phyloP scores from a whole-genome alignment of 306 rosid species.

The Fagus sylvatica region DNA sequence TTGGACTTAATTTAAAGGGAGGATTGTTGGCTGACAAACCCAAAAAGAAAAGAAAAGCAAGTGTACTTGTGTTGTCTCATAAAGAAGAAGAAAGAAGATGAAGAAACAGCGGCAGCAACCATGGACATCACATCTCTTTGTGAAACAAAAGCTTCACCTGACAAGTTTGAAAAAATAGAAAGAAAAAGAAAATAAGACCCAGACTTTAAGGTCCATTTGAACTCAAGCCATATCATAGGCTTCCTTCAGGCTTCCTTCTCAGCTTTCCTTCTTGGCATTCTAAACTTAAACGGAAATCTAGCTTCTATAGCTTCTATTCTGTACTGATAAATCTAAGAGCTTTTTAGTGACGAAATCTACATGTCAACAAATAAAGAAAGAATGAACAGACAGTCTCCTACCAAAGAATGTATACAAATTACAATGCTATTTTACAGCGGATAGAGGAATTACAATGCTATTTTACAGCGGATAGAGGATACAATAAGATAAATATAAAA shows the following conservation, averaged over 20 bases:
- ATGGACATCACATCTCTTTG: no score
- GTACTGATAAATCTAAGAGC: constrained; percentile 18
- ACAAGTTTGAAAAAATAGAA: no score
- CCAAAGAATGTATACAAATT: constrained; percentile 16
- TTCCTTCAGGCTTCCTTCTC: neutral
- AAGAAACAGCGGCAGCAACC: no score
- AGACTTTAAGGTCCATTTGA: neutral
- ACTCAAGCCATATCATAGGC: neutral
- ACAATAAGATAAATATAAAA: constrained; percentile 9
- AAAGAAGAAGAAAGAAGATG: no score
- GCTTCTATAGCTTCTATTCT: constrained; percentile 8
- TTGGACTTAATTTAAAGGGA: no score
- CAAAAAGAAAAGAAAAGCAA: no score
- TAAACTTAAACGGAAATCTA: neutral
- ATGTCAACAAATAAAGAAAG: constrained; percentile 29
- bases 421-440: constrained; percentile 27
- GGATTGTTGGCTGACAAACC: no score
- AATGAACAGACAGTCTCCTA: constrained; percentile 8
- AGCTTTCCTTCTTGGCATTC: neutral
- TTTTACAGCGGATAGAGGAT: constrained; percentile 6
- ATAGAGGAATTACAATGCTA: constrained; percentile 25
- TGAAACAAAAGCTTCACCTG: no score
- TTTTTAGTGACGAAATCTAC: constrained; percentile 32
- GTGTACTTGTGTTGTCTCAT: no score
- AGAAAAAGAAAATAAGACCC: no score